Conservation (phyloP, 768 basidiomycete genomes). For the Amanita fuliginea region DNA sequence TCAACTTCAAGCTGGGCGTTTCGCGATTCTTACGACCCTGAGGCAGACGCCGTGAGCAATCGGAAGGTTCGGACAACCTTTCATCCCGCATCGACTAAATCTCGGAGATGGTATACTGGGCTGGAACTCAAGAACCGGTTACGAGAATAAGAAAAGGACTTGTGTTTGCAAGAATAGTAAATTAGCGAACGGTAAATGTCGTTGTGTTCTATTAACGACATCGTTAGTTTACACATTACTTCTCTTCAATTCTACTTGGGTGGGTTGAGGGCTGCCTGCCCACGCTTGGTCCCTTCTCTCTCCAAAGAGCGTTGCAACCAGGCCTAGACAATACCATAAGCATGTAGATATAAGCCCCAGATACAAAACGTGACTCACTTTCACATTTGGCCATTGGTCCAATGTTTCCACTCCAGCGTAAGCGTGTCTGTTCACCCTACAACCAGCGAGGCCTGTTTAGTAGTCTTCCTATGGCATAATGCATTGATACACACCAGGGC, state of each 20-base stretch:
- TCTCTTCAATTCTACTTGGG: not conserved
- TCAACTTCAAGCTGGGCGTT: no score
- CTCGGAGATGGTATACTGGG: no score
- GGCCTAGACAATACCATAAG: not conserved
- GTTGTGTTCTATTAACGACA: no score
- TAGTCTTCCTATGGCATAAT: not conserved
- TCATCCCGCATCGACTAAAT: no score
- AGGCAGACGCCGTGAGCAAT: no score
- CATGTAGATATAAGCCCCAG: not conserved
- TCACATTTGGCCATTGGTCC: constrained; percentile 53
- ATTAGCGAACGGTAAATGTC: no score
- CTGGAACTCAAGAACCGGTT: no score
- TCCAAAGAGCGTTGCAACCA: not conserved
- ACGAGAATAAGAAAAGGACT: no score
- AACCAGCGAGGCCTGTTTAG: not conserved
- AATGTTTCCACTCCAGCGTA: constrained; percentile 43
- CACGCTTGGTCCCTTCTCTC: not conserved
- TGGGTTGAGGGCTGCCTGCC: not conserved
- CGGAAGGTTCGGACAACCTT: no score
- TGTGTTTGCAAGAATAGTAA: no score
- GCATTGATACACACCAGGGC: constrained; percentile 28
- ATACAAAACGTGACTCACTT: constrained; percentile 12
- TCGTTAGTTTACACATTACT: not conserved
- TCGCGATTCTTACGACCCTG: no score
- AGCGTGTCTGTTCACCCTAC: constrained; percentile 17